phyloP scores from a whole-genome alignment of 2,329 filamentous ascomycete genomes.

The Ambrosiella beaveri region DNA sequence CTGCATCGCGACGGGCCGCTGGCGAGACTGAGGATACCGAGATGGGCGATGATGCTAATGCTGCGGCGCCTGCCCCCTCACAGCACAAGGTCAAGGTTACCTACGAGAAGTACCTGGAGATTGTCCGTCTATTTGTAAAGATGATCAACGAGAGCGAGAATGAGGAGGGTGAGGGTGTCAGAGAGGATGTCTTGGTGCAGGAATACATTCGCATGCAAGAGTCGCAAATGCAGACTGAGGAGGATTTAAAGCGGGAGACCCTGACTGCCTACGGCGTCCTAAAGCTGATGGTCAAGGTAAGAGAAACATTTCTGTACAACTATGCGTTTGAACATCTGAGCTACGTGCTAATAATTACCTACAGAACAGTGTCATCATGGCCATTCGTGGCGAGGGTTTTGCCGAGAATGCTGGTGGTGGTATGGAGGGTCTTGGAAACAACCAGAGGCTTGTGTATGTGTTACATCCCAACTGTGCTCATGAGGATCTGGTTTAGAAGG shows the following conservation, averaged over 20 bases:
- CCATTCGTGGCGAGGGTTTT: conserved; percentile 48
- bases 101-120: conserved; percentile 84
- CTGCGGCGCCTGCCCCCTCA: conserved; percentile 26
- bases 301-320: conserved; percentile 18
- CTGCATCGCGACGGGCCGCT: conserved; percentile 32
- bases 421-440: conserved; percentile 11
- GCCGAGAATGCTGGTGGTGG: conserved; percentile 25
- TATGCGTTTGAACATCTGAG: conserved; percentile 13
- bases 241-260: conserved; percentile 63
- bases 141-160: conserved; percentile 71
- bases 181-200: conserved; percentile 60
- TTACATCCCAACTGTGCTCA: conserved; percentile 87
- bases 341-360: conserved; percentile 30
- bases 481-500: conserved; percentile 31
- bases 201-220: conserved; percentile 94
- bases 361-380: conserved; percentile 75
- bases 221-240: conserved; percentile 60
- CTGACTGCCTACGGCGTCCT: conserved; percentile 66
- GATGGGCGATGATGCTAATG: conserved; percentile 19
- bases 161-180: conserved; percentile 61
- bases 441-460: conserved; percentile 54
- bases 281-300: conserved; percentile 88
- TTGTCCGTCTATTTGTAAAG: conserved; percentile 71
- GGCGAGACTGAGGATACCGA: conserved; percentile 20
- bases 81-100: conserved; percentile 69